Evolutionary conservation across 257 asterid species (phyloP).

Genomic region (Pogostemon cablin): DNA sequence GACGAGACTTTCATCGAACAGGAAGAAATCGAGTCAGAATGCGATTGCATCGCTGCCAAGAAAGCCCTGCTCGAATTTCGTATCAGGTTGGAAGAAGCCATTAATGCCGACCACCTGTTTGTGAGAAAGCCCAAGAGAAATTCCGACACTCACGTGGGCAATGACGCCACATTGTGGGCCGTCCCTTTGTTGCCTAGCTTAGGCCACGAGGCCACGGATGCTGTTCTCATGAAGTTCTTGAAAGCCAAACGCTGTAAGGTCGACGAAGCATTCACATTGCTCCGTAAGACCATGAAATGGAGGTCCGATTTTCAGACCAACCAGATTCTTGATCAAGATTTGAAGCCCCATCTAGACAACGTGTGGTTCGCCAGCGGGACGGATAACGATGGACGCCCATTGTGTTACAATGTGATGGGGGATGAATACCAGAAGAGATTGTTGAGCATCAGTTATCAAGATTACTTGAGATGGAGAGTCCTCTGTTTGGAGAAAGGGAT

Average conservation of each 20-base stretch:
- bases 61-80: slow-evolving; percentile 60
- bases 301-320: slow-evolving; percentile 47
- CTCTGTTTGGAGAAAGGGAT: slow-evolving; percentile 66
- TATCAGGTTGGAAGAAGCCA: slow-evolving; percentile 62
- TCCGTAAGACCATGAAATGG: slow-evolving; percentile 67
- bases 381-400: slow-evolving; percentile 65
- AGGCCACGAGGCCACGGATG: slow-evolving; percentile 54
- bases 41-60: slow-evolving; percentile 27
- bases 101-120: slow-evolving; percentile 47
- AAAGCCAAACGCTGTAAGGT: slow-evolving; percentile 59
- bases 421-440: slow-evolving; percentile 43
- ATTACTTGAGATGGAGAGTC: slow-evolving; percentile 70
- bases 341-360: slow-evolving; percentile 37
- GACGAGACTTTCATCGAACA: slow-evolving; percentile 20
- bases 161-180: slow-evolving; percentile 64
- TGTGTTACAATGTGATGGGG: slow-evolving; percentile 58
- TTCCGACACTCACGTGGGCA: background rate
- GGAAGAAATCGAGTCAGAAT: slow-evolving; percentile 34
- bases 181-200: slow-evolving; percentile 63
- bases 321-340: slow-evolving; percentile 39
- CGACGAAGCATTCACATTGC: slow-evolving; percentile 55
- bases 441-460: slow-evolving; percentile 34
- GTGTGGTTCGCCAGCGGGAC: slow-evolving; percentile 56
- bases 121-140: slow-evolving; percentile 31
- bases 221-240: slow-evolving; percentile 63